These are phyloP conservation scores for Cynara cardunculus DNA, from an alignment of 129 eudicot genomes.

Conservation along the genomic window DNA sequence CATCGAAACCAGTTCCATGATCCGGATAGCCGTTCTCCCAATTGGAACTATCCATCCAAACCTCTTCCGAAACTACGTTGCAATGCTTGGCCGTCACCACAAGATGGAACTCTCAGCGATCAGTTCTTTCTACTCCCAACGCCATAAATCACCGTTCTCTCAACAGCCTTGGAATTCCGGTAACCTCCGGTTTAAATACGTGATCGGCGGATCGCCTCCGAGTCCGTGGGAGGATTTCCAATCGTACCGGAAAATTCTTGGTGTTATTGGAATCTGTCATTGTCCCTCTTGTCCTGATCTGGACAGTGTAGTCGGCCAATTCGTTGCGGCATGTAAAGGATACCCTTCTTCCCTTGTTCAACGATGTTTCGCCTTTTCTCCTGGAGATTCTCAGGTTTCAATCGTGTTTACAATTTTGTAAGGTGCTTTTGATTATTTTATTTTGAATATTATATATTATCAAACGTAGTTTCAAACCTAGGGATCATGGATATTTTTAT, in stretches of 20 bases:
- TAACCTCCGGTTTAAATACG: slow-evolving; percentile 64
- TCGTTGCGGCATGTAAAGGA: slow-evolving; percentile 43
- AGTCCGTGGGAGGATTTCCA: slow-evolving; percentile 97
- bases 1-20: slow-evolving; percentile 83
- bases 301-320: slow-evolving; percentile 40
- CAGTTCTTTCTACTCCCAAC: slow-evolving; percentile 83
- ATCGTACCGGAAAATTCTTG: slow-evolving; percentile 66
- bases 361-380: slow-evolving; percentile 86
- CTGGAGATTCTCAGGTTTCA: slow-evolving; percentile 78
- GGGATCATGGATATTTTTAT: background rate
- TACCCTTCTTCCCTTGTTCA: slow-evolving; percentile 58
- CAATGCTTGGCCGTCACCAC: slow-evolving; percentile 65
- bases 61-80: slow-evolving; percentile 67
- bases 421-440: background rate
- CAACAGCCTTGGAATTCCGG: slow-evolving; percentile 90
- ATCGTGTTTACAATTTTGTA: background rate
- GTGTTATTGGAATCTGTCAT: slow-evolving; percentile 79
- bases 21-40: slow-evolving; percentile 79
- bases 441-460: background rate
- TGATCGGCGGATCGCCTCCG: slow-evolving; percentile 74
- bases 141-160: slow-evolving; percentile 74
- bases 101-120: slow-evolving; percentile 63
- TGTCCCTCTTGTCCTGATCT: slow-evolving; percentile 87
- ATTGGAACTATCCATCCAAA: slow-evolving; percentile 59
- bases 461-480: background rate